Evolutionary conservation across 805 yeast genomes (phyloP).

Genomic region (Scheffersomyces ergatensis): DNA sequence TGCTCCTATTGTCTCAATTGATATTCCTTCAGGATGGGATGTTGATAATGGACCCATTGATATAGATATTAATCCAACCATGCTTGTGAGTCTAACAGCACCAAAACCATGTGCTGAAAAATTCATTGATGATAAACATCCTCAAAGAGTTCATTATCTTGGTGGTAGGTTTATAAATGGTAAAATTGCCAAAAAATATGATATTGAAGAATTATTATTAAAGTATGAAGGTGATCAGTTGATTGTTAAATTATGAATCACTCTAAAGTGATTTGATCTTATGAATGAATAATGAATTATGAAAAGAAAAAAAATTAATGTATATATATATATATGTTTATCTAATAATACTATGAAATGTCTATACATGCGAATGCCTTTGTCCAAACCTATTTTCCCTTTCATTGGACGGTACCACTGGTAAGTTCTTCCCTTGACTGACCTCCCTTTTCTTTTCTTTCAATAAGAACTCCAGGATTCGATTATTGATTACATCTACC

Average conservation of each 20-base stretch:
- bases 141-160: slow-evolving; percentile 57
- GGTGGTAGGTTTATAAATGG: slow-evolving; percentile 86
- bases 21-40: slow-evolving; percentile 97
- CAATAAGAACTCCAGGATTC: not conserved
- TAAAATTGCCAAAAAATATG: slow-evolving; percentile 69
- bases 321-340: too few relatives aligned
- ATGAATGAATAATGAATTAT: too few relatives aligned
- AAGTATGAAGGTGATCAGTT: slow-evolving; percentile 32
- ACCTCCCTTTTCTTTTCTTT: not conserved
- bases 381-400: not conserved
- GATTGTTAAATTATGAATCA: slow-evolving; percentile 34
- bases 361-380: not conserved
- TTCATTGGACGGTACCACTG: slow-evolving; percentile 2
- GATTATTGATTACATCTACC: not conserved
- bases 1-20: slow-evolving; percentile 74
- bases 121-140: slow-evolving; percentile 22
- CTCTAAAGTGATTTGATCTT: too few relatives aligned
- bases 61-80: slow-evolving; percentile 54
- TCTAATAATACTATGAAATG: too few relatives aligned
- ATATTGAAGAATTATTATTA: slow-evolving; percentile 47
- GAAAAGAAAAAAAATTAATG: too few relatives aligned
- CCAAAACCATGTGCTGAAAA: slow-evolving; percentile 82
- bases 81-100: slow-evolving; percentile 82
- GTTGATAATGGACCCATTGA: slow-evolving; percentile 78
- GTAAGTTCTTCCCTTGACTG: not conserved